Conservation (phyloP, 805 yeast genomes). For the Candida vartiovaarae region DNA sequence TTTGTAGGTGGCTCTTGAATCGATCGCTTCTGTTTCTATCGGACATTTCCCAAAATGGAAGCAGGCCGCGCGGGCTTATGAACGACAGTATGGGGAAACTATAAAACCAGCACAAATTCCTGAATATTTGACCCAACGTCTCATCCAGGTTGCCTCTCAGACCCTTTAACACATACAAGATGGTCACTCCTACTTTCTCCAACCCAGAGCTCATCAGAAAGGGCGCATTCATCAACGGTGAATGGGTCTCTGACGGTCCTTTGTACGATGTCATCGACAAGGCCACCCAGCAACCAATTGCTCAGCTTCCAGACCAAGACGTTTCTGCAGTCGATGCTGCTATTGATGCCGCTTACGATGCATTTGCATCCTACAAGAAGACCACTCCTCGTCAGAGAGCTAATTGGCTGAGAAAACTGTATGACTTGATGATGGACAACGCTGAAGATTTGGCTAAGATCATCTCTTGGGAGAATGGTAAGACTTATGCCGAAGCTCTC, state of each 20-base stretch:
- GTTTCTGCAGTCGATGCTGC: conserved; percentile 52
- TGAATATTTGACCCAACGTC: no score
- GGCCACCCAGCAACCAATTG: conserved; percentile 52
- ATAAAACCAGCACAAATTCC: no score
- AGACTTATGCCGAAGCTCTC: conserved; percentile 43
- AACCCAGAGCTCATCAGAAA: conserved; percentile 48
- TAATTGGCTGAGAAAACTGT: conserved; percentile 41
- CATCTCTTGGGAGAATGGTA: conserved; percentile 56
- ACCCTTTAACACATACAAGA: background rate
- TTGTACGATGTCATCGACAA: conserved; percentile 71
- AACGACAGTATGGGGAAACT: no score
- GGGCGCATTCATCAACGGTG: conserved; percentile 65
- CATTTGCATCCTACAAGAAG: conserved; percentile 39
- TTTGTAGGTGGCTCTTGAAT: no score
- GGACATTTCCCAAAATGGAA: no score
- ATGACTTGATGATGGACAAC: conserved; percentile 46
- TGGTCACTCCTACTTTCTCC: conserved; percentile 27
- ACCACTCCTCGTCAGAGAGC: conserved; percentile 46
- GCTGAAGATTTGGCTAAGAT: conserved; percentile 50
- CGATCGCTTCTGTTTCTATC: no score
- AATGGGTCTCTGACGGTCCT: conserved; percentile 49
- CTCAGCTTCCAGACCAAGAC: conserved; percentile 57
- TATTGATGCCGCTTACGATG: conserved; percentile 39
- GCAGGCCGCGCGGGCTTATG: no score
- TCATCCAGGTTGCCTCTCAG: no score